Conservation (phyloP, 768 basidiomycete genomes). For the Tulasnella sp. region DNA sequence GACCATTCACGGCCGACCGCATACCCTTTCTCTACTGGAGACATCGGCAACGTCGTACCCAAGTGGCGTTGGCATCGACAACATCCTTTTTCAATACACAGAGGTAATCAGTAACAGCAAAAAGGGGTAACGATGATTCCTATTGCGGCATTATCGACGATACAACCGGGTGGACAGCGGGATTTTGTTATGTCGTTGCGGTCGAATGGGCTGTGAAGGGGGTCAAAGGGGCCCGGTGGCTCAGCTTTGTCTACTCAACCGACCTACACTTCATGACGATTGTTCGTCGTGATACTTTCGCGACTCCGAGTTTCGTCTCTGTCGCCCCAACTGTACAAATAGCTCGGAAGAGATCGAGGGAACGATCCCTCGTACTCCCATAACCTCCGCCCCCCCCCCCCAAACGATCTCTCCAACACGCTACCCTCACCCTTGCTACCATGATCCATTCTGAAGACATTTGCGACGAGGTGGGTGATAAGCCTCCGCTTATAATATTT, state of each 20-base stretch:
- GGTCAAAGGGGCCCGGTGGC: not conserved
- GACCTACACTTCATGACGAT: not conserved
- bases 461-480: not conserved
- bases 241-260: not conserved
- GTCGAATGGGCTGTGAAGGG: not conserved
- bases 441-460: not conserved
- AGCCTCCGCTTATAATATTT: not conserved
- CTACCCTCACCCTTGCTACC: not conserved
- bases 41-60: too few species aligned
- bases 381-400: too few species aligned
- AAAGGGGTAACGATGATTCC: not conserved
- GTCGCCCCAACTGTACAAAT: not conserved
- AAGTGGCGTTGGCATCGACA: too few species aligned
- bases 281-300: not conserved
- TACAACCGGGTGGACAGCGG: not conserved
- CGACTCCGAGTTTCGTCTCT: not conserved
- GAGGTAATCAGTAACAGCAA: too few species aligned
- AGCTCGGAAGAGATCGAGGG: not conserved
- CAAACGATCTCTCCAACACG: not conserved
- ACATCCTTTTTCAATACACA: too few species aligned
- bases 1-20: too few species aligned
- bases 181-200: too few species aligned
- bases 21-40: too few species aligned
- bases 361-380: too few species aligned
- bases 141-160: not conserved